Evolutionary conservation across 768 basidiomycete species (phyloP).

Genomic region (Gautieria morchelliformis): DNA sequence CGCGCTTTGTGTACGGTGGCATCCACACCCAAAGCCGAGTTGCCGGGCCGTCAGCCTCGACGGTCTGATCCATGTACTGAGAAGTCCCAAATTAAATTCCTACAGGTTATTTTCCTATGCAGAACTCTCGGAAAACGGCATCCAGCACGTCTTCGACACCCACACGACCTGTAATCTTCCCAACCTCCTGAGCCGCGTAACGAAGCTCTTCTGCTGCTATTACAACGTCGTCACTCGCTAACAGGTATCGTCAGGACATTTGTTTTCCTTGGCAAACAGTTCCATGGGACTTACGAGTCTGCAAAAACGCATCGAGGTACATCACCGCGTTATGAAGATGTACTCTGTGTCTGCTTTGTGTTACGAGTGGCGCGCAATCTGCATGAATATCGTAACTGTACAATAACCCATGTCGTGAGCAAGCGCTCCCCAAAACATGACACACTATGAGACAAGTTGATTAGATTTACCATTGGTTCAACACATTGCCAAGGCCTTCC

Average conservation of each 20-base stretch:
- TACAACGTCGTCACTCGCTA: constrained; percentile 64
- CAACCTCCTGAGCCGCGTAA: constrained; percentile 77
- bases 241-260: background rate
- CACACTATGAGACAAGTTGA: too few relatives aligned
- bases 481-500: constrained; percentile 39
- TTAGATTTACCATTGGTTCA: constrained; percentile 39
- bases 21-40: too few relatives aligned
- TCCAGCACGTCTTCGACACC: constrained; percentile 80
- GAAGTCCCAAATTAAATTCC: too few relatives aligned
- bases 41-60: too few relatives aligned
- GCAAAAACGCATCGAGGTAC: constrained; percentile 56
- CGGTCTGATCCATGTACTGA: too few relatives aligned
- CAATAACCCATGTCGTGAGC: too few relatives aligned
- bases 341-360: constrained; percentile 68
- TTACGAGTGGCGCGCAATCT: constrained; percentile 52
- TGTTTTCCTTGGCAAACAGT: background rate
- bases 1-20: background rate
- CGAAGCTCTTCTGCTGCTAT: constrained; percentile 81
- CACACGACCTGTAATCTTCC: constrained; percentile 71
- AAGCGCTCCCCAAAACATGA: background rate
- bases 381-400: constrained; percentile 16
- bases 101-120: constrained; percentile 64
- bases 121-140: constrained; percentile 76
- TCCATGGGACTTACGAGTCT: constrained; percentile 24
- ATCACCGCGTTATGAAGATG: constrained; percentile 59